These are phyloP conservation scores for Cryptococcus neoformans DNA, from an alignment of 1,284 basidiomycete genomes.

Conservation along the genomic window DNA sequence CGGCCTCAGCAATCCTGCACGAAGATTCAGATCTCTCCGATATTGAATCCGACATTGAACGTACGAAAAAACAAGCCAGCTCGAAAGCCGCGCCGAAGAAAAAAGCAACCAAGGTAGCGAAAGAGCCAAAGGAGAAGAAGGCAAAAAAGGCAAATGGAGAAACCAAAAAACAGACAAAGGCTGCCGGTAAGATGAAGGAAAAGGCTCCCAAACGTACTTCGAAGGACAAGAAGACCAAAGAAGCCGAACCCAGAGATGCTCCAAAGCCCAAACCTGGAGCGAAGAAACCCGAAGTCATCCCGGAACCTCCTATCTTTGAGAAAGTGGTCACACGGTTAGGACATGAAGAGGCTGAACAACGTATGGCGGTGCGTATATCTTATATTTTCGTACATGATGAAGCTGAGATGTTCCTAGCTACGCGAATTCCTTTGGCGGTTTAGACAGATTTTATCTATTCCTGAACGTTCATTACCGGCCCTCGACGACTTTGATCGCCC, in stretches of 20 bases:
- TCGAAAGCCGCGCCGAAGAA: background rate
- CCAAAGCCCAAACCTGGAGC: background rate
- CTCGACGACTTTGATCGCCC: constrained; percentile 46
- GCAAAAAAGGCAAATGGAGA: background rate
- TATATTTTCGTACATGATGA: background rate
- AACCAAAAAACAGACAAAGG: background rate
- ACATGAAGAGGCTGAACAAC: constrained; percentile 30
- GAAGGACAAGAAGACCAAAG: background rate
- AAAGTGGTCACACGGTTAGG: constrained; percentile 28
- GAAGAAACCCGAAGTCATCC: background rate
- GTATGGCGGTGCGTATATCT: constrained; percentile 29
- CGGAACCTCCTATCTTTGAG: constrained; percentile 25
- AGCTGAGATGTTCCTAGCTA: constrained; percentile 14
- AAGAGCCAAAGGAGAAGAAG: background rate
- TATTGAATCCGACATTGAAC: background rate
- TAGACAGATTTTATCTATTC: constrained; percentile 24
- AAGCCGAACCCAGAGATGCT: background rate
- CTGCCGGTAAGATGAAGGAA: background rate
- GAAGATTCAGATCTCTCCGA: background rate
- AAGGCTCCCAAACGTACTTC: background rate
- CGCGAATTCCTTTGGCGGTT: constrained; percentile 43
- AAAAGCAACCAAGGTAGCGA: background rate
- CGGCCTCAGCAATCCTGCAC: background rate
- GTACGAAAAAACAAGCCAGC: background rate
- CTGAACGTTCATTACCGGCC: constrained; percentile 31